Evolutionary conservation across 2,329 filamentous ascomycete species (phyloP).

Genomic region (Pseudogymnoascus sp.): DNA sequence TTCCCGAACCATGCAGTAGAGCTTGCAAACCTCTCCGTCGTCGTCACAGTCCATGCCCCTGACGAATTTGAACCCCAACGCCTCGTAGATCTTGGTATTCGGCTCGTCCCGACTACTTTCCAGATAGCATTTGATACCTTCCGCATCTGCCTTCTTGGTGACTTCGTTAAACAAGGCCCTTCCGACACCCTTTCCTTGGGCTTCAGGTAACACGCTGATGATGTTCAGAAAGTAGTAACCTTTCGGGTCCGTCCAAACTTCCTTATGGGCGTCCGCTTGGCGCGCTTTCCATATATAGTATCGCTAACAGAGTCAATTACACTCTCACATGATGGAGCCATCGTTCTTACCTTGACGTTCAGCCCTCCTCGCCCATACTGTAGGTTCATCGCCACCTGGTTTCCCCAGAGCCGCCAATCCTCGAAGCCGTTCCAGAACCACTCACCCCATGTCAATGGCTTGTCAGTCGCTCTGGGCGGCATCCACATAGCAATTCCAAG

Average conservation of each 20-base stretch:
- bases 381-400: constrained; percentile 59
- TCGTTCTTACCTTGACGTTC: constrained; percentile 41
- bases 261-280: constrained; percentile 51
- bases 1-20: constrained; percentile 41
- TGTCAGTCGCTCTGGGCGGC: constrained; percentile 40
- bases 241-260: constrained; percentile 54
- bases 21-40: constrained; percentile 44
- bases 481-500: constrained; percentile 69
- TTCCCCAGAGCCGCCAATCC: constrained; percentile 55
- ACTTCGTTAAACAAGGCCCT: constrained; percentile 55
- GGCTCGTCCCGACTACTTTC: constrained; percentile 61
- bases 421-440: constrained; percentile 40
- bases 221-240: constrained; percentile 75
- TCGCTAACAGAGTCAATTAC: constrained; percentile 31
- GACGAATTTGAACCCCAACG: constrained; percentile 56
- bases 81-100: constrained; percentile 62
- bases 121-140: constrained; percentile 58
- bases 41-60: constrained; percentile 61
- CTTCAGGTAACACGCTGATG: constrained; percentile 56
- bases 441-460: constrained; percentile 48
- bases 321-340: neutral
- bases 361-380: constrained; percentile 61
- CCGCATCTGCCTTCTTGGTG: constrained; percentile 52
- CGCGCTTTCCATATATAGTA: constrained; percentile 66
- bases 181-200: constrained; percentile 59